Percentiles rank a stretch among this genome's conserved stretches.
Evolutionary conservation across 179 eudicot genomes (phyloP).

Genomic region (Spinacia oleracea): DNA sequence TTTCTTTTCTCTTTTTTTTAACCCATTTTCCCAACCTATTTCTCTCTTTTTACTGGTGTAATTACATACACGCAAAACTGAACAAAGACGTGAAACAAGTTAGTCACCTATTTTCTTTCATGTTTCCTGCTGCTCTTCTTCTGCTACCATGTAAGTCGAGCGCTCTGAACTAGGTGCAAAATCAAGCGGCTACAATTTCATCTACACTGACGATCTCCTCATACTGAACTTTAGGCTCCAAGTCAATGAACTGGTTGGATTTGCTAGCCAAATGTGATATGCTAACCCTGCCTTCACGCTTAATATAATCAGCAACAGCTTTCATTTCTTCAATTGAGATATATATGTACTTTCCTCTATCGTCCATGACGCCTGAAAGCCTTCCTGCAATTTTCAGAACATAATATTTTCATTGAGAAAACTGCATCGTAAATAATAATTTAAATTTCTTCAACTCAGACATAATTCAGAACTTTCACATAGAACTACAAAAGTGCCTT

Average conservation of each 20-base stretch:
- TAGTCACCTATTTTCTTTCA: not conserved
- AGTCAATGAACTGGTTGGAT: conserved; percentile 92
- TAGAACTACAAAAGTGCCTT: not conserved
- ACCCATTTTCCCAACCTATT: not conserved
- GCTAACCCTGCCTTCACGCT: conserved; percentile 87
- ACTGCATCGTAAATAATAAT: not conserved
- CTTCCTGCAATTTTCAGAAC: conserved; percentile 50
- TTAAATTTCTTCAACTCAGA: not conserved
- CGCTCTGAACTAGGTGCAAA: not conserved
- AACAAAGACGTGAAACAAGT: conserved; percentile 14
- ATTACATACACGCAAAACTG: conserved; percentile 9
- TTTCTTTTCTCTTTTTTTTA: not conserved
- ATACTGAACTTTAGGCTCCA: conserved; percentile 72
- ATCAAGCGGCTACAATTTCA: conserved; percentile 61
- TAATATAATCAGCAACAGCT: conserved; percentile 95
- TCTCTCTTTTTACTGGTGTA: not conserved
- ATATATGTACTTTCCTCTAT: conserved; percentile 93
- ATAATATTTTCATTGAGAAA: not conserved
- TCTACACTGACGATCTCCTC: conserved; percentile 58
- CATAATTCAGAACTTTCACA: not conserved
- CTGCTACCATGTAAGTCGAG: conserved; percentile 7
- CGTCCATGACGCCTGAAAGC: conserved; percentile 97
- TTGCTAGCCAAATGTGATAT: conserved; percentile 90
- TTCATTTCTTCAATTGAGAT: conserved; percentile 94
- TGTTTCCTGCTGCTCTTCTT: conserved; percentile 4